Evolutionary conservation across 2,329 filamentous ascomycete species (phyloP).

Genomic region (Coleophoma crateriformis): DNA sequence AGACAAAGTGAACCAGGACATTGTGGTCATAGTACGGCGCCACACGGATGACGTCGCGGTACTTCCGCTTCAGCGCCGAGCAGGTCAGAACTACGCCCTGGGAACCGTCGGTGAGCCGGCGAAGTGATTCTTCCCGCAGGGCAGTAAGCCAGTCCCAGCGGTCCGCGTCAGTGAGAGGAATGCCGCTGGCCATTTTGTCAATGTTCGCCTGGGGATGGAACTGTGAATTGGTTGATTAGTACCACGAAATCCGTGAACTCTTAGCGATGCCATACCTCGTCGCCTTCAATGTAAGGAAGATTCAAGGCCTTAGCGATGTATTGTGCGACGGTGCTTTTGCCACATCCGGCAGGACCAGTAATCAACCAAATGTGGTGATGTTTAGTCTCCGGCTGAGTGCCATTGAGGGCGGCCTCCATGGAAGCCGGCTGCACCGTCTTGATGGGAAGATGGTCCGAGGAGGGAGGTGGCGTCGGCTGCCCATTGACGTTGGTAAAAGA

Average conservation of each 20-base stretch:
- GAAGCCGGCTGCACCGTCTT: slow-evolving; percentile 9
- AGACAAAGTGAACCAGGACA: slow-evolving; percentile 87
- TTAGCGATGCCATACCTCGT: slow-evolving; percentile 49
- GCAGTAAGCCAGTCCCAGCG: slow-evolving; percentile 95
- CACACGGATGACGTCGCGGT: slow-evolving; percentile 84
- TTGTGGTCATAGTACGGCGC: slow-evolving; percentile 69
- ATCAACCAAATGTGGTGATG: slow-evolving; percentile 73
- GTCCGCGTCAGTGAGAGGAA: slow-evolving; percentile 84
- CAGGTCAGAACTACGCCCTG: slow-evolving; percentile 89
- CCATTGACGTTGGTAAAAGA: slow-evolving; percentile 20
- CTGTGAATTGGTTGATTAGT: slow-evolving; percentile 29
- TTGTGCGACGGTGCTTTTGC: slow-evolving; percentile 71
- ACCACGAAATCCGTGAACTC: slow-evolving; percentile 1
- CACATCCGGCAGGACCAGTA: slow-evolving; percentile 73
- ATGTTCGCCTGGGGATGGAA: slow-evolving; percentile 76
- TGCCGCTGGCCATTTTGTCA: slow-evolving; percentile 83
- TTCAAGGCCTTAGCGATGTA: slow-evolving; percentile 56
- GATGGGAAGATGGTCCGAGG: slow-evolving; percentile 19
- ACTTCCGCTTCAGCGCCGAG: slow-evolving; percentile 94
- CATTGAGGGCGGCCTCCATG: slow-evolving; percentile 7
- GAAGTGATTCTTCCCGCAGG: slow-evolving; percentile 63
- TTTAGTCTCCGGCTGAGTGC: slow-evolving; percentile 13
- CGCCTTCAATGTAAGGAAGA: slow-evolving; percentile 71
- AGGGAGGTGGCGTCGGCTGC: slow-evolving; percentile 13
- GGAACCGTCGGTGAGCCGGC: slow-evolving; percentile 44